Conservation (phyloP, 345 rosid genomes). For the Eucalyptus decipiens region DNA sequence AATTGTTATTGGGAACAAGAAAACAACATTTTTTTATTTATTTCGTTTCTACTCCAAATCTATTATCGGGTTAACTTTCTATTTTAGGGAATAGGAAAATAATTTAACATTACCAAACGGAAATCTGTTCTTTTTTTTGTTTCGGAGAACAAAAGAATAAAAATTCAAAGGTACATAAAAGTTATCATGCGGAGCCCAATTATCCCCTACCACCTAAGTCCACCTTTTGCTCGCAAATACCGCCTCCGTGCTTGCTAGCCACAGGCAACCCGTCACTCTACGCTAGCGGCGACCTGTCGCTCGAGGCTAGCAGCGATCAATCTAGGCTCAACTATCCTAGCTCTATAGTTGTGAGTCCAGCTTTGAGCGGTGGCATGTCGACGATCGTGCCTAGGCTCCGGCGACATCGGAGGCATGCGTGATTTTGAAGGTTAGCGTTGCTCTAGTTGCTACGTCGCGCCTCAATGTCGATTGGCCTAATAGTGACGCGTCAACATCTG, state of each 20-base stretch:
- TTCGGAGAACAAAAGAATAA: rapidly evolving
- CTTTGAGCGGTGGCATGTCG: neutral
- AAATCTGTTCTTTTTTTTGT: rapidly evolving
- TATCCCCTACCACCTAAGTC: neutral
- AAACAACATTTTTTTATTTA: rapidly evolving
- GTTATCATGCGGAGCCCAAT: rapidly evolving
- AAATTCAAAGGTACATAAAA: rapidly evolving
- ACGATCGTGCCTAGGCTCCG: neutral
- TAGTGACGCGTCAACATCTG: neutral
- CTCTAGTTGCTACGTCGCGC: neutral
- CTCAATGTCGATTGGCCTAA: neutral
- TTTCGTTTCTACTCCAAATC: rapidly evolving
- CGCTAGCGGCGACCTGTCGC: neutral
- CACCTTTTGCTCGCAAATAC: neutral
- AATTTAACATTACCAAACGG: rapidly evolving
- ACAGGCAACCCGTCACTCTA: neutral
- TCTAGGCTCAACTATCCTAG: neutral
- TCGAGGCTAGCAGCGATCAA: neutral
- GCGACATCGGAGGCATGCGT: neutral
- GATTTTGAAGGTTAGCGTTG: neutral
- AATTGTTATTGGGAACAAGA: rapidly evolving
- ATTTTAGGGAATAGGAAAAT: rapidly evolving
- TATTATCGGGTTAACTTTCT: rapidly evolving
- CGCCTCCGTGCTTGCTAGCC: neutral
- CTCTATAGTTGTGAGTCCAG: neutral